These are phyloP conservation scores for Pestalotiopsis sp. DNA, from an alignment of 2,329 filamentous ascomycete species.

Conservation along the genomic window DNA sequence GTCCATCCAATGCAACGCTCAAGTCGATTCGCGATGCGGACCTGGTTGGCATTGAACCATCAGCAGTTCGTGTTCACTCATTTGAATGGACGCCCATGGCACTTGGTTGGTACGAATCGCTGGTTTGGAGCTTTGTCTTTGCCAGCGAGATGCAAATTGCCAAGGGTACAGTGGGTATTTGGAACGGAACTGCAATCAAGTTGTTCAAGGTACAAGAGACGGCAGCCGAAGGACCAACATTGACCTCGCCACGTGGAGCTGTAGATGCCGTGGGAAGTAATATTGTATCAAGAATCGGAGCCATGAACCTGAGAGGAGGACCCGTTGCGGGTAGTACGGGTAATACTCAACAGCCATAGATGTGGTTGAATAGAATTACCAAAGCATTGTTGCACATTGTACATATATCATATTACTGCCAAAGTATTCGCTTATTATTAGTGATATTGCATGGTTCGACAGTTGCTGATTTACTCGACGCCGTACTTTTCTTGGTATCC, in stretches of 20 bases:
- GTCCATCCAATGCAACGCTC: constrained; percentile 49
- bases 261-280: constrained; percentile 93
- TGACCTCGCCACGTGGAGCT: constrained; percentile 84
- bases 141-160: constrained; percentile 85
- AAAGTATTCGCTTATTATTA: neutral
- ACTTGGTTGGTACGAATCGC: constrained; percentile 92
- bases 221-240: constrained; percentile 75
- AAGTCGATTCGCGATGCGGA: constrained; percentile 61
- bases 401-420: neutral
- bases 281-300: constrained; percentile 83
- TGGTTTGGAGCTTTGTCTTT: constrained; percentile 94
- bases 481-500: constrained; percentile 57
- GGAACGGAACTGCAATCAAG: constrained; percentile 88
- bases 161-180: constrained; percentile 87
- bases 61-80: constrained; percentile 76
- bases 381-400: neutral
- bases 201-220: constrained; percentile 90
- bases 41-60: constrained; percentile 74
- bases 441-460: neutral
- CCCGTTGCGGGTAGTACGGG: constrained; percentile 17
- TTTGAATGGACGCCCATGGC: constrained; percentile 94
- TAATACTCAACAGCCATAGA: neutral
- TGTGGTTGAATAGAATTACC: neutral
- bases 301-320: constrained; percentile 69
- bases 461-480: constrained; percentile 18